These are phyloP conservation scores for Populus alba DNA, from an alignment of 345 rosid genomes.

Conservation along the genomic window DNA sequence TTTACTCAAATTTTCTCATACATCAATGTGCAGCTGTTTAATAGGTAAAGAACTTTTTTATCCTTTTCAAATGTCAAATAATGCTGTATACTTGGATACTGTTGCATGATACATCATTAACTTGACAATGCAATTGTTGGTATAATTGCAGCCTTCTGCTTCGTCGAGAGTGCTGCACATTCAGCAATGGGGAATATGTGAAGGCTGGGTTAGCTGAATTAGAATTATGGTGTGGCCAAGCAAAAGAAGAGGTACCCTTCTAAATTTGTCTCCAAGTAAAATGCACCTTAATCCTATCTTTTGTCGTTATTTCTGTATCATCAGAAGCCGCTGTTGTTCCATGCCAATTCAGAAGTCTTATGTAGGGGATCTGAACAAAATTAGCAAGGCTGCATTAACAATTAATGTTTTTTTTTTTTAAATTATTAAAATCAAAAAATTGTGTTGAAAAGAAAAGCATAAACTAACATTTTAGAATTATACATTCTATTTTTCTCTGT, in stretches of 20 bases:
- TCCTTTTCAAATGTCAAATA: not conserved
- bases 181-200: slow-evolving; percentile 30
- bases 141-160: slow-evolving; percentile 25
- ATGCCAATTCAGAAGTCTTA: not conserved
- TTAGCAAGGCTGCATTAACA: not conserved
- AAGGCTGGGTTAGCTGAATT: slow-evolving; percentile 28
- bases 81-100: not conserved
- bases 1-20: slow-evolving; percentile 21
- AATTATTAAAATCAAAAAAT: not conserved
- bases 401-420: not conserved
- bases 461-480: not conserved
- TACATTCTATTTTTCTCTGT: not conserved
- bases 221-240: slow-evolving; percentile 31
- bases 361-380: not conserved
- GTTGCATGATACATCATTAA: not conserved
- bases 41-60: slow-evolving; percentile 20
- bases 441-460: not conserved
- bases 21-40: slow-evolving; percentile 27
- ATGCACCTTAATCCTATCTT: not conserved
- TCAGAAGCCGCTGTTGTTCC: not conserved
- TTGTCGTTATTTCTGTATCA: not conserved
- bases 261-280: not conserved
- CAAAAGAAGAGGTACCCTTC: slow-evolving; percentile 24
- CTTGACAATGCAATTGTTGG: not conserved
- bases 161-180: slow-evolving; percentile 29